Base-by-base conservation (phyloP, 2,329 filamentous ascomycete genomes). In the Aspergillus uvarum region DNA sequence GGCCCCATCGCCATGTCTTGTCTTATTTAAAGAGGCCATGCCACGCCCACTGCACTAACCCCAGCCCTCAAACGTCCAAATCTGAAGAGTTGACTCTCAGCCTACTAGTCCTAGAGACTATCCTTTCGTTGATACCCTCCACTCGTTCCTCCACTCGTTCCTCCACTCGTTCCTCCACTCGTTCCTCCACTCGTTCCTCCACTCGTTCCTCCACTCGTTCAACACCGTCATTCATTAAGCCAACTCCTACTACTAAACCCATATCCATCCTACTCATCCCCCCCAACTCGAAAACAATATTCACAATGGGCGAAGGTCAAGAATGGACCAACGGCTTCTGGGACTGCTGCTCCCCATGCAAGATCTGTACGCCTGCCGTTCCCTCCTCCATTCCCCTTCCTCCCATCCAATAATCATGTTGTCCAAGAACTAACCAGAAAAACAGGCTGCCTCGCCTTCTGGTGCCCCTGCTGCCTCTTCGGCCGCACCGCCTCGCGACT, bases 281-380 rank as follows among this genome's bases (percentile, higher is more conserved):
- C 38, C 3, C 1, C 16, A 16, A 4, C 38, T 16, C 44, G 31
- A 55, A 44, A 56, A 59, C 51, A 4, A 35, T 2, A 51, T 61
- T 44, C 26, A 64, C 53, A 50, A 63, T 63, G 61, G 35, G 52
- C 29, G 35, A 51, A 21, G 26, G 16, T 12, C 54, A 63, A 58
- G 66, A 71, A 51, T 76, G 73, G 73, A 63, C 68, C 7, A 64
- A 69, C 53, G 64, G 65, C 8, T 67, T 76, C 54, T 76, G 71
- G 61, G 68, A 70, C 59, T 76, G 73, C 60, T 75, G 63, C 60
- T 68, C 66, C 12, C 73, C 74, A 8, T 58, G 67, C 29, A 60
- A 68, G 53, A 71, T 69, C 51, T 76, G 74, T 76, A 59, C 51
- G 66, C 57, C 47, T 52, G 66, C 57, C 47, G 51, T 32, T 32